A percentile compares a stretch with the other conserved stretches of the same genome.
Evolutionary conservation across 345 rosid genomes (phyloP).

Genomic region (Streptanthus diversifolius): DNA sequence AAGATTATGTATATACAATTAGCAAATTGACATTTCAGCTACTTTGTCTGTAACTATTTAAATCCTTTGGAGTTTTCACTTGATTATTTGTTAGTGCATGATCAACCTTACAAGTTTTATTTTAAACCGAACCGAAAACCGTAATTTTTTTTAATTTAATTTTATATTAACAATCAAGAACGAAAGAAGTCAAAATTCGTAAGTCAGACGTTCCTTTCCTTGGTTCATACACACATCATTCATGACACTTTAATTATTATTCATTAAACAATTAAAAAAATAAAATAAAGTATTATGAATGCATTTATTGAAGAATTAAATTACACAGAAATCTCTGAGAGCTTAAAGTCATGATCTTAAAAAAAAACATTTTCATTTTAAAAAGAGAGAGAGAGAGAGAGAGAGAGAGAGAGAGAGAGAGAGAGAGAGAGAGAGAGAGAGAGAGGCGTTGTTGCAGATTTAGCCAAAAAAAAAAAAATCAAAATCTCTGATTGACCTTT

Average conservation of each 20-base stretch:
- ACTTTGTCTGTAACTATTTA: neutral
- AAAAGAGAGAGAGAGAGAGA: neutral
- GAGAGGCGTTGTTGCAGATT: conserved; percentile 7
- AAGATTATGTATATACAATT: neutral
- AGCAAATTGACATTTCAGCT: neutral
- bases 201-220: conserved; percentile 25
- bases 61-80: neutral
- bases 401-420: neutral
- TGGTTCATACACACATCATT: conserved; percentile 25
- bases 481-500: conserved; percentile 27
- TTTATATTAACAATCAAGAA: too few relatives aligned
- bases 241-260: conserved; percentile 16
- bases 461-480: neutral
- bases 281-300: neutral
- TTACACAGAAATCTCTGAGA: neutral
- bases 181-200: neutral
- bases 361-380: neutral
- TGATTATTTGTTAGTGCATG: neutral
- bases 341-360: conserved; percentile 5
- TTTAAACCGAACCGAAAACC: neutral
- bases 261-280: neutral
- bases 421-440: neutral
- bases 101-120: too few relatives aligned
- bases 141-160: too few relatives aligned
- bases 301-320: conserved; percentile 24